Percentiles rank a stretch among this genome's conserved stretches.
Conservation (phyloP, 441 rosid species). For the Gossypium laxum region DNA sequence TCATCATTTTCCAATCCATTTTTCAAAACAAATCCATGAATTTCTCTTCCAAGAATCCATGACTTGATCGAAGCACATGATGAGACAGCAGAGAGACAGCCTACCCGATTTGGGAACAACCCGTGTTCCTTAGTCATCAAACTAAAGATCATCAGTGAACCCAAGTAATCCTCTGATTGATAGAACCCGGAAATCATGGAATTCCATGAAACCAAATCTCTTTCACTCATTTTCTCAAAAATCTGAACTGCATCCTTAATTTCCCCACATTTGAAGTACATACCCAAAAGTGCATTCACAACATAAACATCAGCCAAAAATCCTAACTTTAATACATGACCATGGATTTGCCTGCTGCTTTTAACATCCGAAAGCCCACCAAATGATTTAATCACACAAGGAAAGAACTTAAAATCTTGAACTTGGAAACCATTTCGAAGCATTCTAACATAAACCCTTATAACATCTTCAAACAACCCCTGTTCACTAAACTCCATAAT, state of each 20-base stretch:
- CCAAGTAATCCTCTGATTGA: conserved; percentile 18
- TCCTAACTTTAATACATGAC: conserved; percentile 30
- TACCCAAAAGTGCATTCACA: conserved; percentile 25
- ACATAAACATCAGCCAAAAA: conserved; percentile 23
- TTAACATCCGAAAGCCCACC: conserved; percentile 21
- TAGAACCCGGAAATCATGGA: conserved; percentile 34
- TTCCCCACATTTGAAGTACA: conserved; percentile 27
- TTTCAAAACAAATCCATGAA: conserved; percentile 32
- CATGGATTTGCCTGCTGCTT: conserved; percentile 29
- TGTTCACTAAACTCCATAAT: conserved; percentile 23
- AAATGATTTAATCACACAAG: conserved; percentile 34
- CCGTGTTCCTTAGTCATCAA: conserved; percentile 23
- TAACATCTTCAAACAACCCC: conserved; percentile 32
- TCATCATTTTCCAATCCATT: conserved; percentile 20
- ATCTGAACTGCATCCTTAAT: conserved; percentile 21
- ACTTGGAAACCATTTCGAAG: conserved; percentile 26
- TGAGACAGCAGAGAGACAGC: conserved; percentile 31
- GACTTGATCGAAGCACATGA: conserved; percentile 25
- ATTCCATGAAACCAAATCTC: conserved; percentile 36
- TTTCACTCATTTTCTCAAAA: conserved; percentile 28
- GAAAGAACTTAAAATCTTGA: conserved; percentile 26
- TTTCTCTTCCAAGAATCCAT: conserved; percentile 27
- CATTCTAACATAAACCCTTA: conserved; percentile 22
- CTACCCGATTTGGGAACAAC: conserved; percentile 22
- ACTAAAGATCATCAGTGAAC: conserved; percentile 24